Conservation (phyloP, 2,329 filamentous ascomycete genomes). For the Verticillium dahliae region DNA sequence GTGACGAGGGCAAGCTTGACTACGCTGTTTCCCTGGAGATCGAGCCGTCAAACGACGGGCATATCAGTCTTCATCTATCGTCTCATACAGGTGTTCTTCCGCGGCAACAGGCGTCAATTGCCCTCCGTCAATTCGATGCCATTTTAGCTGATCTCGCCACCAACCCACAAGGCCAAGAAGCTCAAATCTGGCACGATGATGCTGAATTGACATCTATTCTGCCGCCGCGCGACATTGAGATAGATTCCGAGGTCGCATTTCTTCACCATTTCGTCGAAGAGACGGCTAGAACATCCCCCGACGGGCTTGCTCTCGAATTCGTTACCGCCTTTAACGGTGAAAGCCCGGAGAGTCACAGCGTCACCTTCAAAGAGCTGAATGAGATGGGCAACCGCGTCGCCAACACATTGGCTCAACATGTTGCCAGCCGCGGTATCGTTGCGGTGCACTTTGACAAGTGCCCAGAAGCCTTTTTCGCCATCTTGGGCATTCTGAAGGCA, state of each 20-base stretch:
- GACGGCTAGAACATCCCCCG: conserved; percentile 48
- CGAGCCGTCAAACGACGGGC: conserved; percentile 43
- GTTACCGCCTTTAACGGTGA: conserved; percentile 47
- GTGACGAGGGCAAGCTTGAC: conserved; percentile 65
- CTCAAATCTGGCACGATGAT: conserved; percentile 24
- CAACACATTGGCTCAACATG: conserved; percentile 48
- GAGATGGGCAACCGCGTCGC: conserved; percentile 66
- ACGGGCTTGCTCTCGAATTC: conserved; percentile 69
- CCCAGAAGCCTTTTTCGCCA: conserved; percentile 75
- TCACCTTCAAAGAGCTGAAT: conserved; percentile 72
- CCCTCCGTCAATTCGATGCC: conserved; percentile 67
- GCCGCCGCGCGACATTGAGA: conserved; percentile 48
- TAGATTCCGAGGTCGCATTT: conserved; percentile 53
- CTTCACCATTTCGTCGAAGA: conserved; percentile 75
- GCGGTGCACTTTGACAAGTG: conserved; percentile 81
- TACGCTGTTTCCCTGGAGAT: conserved; percentile 79
- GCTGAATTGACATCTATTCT: conserved; percentile 55
- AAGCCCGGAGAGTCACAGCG: conserved; percentile 42
- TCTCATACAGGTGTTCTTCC: conserved; percentile 62
- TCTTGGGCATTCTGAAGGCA: conserved; percentile 75
- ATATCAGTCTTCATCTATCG: conserved; percentile 58
- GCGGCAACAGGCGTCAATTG: conserved; percentile 54
- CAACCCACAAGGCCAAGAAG: conserved; percentile 32
- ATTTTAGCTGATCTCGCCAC: conserved; percentile 54
- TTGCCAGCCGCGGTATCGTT: conserved; percentile 53